phyloP scores from a whole-genome alignment of 2,329 filamentous ascomycete genomes.

The Apiospora malaysiana region DNA sequence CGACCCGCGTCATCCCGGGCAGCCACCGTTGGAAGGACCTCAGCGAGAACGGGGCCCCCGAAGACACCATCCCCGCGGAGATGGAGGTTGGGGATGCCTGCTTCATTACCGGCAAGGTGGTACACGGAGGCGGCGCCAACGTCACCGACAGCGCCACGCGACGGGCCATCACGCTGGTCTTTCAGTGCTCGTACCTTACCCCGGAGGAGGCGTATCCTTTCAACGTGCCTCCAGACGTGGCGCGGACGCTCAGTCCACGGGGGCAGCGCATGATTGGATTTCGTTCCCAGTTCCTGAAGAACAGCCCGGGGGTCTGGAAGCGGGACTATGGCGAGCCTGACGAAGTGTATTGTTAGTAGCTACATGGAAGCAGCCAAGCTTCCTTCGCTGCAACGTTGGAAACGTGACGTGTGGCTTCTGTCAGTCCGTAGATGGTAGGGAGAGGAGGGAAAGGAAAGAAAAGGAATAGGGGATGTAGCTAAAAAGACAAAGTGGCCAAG shows the following conservation, averaged over 20 bases:
- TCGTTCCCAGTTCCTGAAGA: slow-evolving; percentile 36
- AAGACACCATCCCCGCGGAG: slow-evolving; percentile 32
- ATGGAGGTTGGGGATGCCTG: slow-evolving; percentile 39
- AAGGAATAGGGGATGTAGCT: too few species aligned
- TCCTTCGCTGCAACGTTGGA: neutral
- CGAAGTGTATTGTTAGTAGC: slow-evolving; percentile 23
- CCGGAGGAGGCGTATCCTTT: slow-evolving; percentile 39
- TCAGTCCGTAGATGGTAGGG: neutral
- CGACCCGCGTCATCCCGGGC: slow-evolving; percentile 39
- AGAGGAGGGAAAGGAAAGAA: too few species aligned
- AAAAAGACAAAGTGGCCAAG: too few species aligned
- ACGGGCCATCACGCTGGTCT: slow-evolving; percentile 34
- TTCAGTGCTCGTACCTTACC: slow-evolving; percentile 36
- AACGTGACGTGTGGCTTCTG: neutral
- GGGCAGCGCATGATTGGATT: slow-evolving; percentile 37
- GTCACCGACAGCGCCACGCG: slow-evolving; percentile 31
- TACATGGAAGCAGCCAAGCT: neutral
- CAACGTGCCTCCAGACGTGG: slow-evolving; percentile 30
- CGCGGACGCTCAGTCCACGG: slow-evolving; percentile 29
- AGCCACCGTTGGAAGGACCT: slow-evolving; percentile 38
- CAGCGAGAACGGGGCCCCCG: slow-evolving; percentile 29
- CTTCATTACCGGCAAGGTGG: slow-evolving; percentile 41
- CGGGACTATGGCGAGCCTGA: slow-evolving; percentile 30
- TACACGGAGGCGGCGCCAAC: slow-evolving; percentile 41
- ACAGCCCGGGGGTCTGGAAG: slow-evolving; percentile 36